These are phyloP conservation scores for Exsudoporus frostii DNA, from an alignment of 768 basidiomycete species.

Conservation along the genomic window DNA sequence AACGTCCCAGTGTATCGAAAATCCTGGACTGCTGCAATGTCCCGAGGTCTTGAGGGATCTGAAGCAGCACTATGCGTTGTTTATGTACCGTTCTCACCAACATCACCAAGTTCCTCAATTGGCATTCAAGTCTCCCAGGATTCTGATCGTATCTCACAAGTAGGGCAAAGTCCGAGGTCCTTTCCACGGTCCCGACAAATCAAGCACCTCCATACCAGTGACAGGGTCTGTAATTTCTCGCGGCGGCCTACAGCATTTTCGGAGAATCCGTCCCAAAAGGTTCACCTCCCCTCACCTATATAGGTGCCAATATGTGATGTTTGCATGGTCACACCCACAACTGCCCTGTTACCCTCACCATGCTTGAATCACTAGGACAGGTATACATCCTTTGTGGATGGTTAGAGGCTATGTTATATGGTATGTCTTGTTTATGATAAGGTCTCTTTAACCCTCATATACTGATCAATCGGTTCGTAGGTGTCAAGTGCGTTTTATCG, in stretches of 20 bases:
- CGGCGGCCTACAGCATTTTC: no score
- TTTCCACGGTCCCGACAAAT: no score
- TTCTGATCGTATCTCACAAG: no score
- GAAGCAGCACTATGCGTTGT: no score
- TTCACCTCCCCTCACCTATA: background rate
- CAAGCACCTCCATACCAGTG: no score
- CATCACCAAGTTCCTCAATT: no score
- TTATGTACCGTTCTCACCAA: no score
- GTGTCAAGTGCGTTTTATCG: constrained; percentile 8
- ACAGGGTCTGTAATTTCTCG: background rate
- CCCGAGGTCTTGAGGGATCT: no score
- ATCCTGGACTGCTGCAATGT: no score
- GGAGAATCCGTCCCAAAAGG: background rate
- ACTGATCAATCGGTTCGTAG: background rate
- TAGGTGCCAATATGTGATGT: background rate
- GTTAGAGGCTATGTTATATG: constrained; percentile 19
- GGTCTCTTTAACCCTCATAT: background rate
- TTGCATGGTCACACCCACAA: background rate
- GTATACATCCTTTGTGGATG: constrained; percentile 15
- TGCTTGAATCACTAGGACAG: constrained; percentile 13
- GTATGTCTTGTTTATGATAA: background rate
- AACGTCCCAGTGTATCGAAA: no score
- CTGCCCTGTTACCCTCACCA: background rate
- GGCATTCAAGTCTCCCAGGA: no score
- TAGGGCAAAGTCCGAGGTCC: no score